These are phyloP conservation scores for Nematodospora valgi DNA, from an alignment of 805 yeast species.

Conservation along the genomic window DNA sequence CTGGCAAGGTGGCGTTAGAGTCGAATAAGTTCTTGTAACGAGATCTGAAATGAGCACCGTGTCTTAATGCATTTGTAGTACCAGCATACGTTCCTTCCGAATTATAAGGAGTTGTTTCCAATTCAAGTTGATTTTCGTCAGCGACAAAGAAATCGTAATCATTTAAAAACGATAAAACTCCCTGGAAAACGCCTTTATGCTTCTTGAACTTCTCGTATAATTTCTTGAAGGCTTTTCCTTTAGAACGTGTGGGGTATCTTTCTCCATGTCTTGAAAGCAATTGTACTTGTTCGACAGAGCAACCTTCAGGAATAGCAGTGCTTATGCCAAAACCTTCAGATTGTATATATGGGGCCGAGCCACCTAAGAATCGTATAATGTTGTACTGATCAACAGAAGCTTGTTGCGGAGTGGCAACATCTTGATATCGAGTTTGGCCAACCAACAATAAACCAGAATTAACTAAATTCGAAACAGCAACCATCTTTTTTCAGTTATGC, in stretches of 20 bases:
- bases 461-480: constrained; percentile 26
- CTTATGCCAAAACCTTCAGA: constrained; percentile 50
- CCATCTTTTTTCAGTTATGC: too few species aligned
- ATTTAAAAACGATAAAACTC: constrained; percentile 48
- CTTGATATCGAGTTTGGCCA: constrained; percentile 22
- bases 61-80: constrained; percentile 36
- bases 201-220: constrained; percentile 15
- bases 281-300: constrained; percentile 61
- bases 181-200: constrained; percentile 25
- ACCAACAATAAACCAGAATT: constrained; percentile 30
- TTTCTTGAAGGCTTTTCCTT: constrained; percentile 16
- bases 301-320: constrained; percentile 42
- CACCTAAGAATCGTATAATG: constrained; percentile 47
- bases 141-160: constrained; percentile 45
- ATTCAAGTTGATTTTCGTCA: constrained; percentile 34
- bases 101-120: constrained; percentile 46
- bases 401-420: constrained; percentile 31
- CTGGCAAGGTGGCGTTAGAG: constrained; percentile 31
- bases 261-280: constrained; percentile 74
- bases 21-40: constrained; percentile 45
- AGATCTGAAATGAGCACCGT: constrained; percentile 41
- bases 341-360: constrained; percentile 50
- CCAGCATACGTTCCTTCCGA: constrained; percentile 47
- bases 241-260: constrained; percentile 44
- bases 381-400: constrained; percentile 40